Evolutionary conservation across 1,284 basidiomycete species (phyloP), one percentile per base, ranked within the genome.

Genomic region (Hemileia vastatrix): DNA sequence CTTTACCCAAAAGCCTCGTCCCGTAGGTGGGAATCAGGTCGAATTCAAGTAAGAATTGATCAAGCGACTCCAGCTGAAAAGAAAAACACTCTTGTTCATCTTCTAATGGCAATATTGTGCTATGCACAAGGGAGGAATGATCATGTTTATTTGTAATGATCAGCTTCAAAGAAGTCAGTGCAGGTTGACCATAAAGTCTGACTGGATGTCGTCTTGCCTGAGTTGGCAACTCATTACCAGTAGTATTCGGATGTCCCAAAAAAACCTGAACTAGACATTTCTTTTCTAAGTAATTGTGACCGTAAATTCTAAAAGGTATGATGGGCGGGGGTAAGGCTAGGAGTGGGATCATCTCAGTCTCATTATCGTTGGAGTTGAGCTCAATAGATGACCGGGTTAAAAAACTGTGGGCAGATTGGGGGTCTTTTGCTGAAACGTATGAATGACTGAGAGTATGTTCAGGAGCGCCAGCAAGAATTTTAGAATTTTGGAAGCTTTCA

Each of bases 1-100:
- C 93, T 67, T 93, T 85, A 27, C 94, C 95, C 66, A 99, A 90
- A 36, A 93, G 90, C 77, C 92, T 94, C 32, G 90, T 93, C n/a
- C 95, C 95, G 76, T 98, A 98, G 65, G 90, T 96, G 6, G 95
- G 95, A 79, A 94, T 96, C 24, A 98, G 80, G 44, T 94, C 96
- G 74, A 97, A 90, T 75, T 97, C 90, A 68, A 99, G 79, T 1
- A 85, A 84, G 64, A 97, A 83, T 40, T 82, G 81, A 56, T 86
- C 83, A 19, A 94, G 77, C 67, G 73, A 82, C 80, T 75, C 84
- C 73, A 90, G 84, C 77, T 97, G 94, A 80, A 98, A 97, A 5
- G 86, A 82, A 72, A 96, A 92, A 3, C 86, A 83, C 71, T 90
- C 89, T 65, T 84, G 81, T 65, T 87, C 85, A 68, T 88, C 85